Conservation (phyloP, 441 rosid genomes). For the Bruguiera hainesii region DNA sequence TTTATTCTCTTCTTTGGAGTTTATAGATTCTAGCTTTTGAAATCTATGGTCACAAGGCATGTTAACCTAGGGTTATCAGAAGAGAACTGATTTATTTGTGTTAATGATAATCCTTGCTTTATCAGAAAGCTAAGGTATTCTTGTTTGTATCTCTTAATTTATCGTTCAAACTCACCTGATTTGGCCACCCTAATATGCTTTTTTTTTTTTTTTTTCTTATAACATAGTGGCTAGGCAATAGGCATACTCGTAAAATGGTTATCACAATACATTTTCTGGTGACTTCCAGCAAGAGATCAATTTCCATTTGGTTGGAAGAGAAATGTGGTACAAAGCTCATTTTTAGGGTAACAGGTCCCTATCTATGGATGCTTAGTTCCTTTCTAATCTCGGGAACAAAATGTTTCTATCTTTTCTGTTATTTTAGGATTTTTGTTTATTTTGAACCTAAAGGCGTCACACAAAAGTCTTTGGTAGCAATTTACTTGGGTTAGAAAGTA, state of each 20-base stretch:
- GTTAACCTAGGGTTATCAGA: too few relatives aligned
- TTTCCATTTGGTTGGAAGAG: background rate
- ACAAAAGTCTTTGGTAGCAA: conserved; percentile 18
- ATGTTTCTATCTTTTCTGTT: conserved; percentile 2
- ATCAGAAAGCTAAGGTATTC: too few relatives aligned
- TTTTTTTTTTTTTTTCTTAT: too few relatives aligned
- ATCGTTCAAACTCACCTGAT: background rate
- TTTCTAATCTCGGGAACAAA: conserved; percentile 21
- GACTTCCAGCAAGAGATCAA: conserved; percentile 7
- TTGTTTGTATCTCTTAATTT: too few relatives aligned
- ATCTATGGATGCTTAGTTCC: conserved; percentile 23
- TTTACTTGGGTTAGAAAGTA: background rate
- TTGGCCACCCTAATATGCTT: background rate
- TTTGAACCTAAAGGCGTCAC: background rate
- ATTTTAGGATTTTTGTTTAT: background rate
- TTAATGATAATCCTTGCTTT: too few relatives aligned
- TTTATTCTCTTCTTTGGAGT: too few relatives aligned
- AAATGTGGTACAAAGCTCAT: background rate
- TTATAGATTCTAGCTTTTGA: too few relatives aligned
- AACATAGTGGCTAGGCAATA: too few relatives aligned
- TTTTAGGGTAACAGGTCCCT: conserved; percentile 24
- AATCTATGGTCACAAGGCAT: too few relatives aligned
- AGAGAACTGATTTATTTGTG: too few relatives aligned
- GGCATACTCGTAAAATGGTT: too few relatives aligned
- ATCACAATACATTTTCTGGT: background rate